A percentile compares a stretch with the other conserved stretches of the same genome.
These are phyloP conservation scores for Fusarium guadeloupense DNA, from an alignment of 2,329 filamentous ascomycete species.

Conservation along the genomic window DNA sequence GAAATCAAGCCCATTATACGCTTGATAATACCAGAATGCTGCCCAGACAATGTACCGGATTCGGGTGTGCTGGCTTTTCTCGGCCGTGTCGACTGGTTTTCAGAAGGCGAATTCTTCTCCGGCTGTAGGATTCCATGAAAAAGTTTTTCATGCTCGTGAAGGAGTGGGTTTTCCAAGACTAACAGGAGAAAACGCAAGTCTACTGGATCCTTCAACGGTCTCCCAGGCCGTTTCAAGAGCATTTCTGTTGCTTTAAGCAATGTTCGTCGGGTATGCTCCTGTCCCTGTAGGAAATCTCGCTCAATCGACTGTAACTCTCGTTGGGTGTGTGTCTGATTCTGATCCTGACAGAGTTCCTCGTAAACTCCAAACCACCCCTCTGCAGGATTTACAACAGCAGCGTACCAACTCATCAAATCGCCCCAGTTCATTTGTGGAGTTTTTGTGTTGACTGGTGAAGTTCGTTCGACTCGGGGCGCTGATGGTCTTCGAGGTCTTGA, in stretches of 20 bases:
- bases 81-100: slow-evolving; percentile 29
- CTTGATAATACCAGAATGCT: slow-evolving; percentile 87
- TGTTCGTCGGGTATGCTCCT: slow-evolving; percentile 73
- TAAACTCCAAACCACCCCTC: slow-evolving; percentile 71
- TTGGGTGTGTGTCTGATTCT: slow-evolving; percentile 45
- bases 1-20: slow-evolving; percentile 82
- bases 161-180: slow-evolving; percentile 78
- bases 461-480: slow-evolving; percentile 29
- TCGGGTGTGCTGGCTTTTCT: slow-evolving; percentile 39
- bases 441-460: slow-evolving; percentile 33
- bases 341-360: slow-evolving; percentile 55
- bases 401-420: slow-evolving; percentile 78
- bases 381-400: slow-evolving; percentile 72
- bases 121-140: slow-evolving; percentile 55
- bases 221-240: slow-evolving; percentile 80
- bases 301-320: slow-evolving; percentile 57
- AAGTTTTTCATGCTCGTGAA: slow-evolving; percentile 60
- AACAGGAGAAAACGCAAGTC: slow-evolving; percentile 83
- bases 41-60: slow-evolving; percentile 62
- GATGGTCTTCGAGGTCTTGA: slow-evolving; percentile 28
- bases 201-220: slow-evolving; percentile 71
- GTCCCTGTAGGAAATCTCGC: slow-evolving; percentile 61
- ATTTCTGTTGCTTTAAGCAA: slow-evolving; percentile 82
- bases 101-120: slow-evolving; percentile 19
- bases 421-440: slow-evolving; percentile 80